Percentiles rank a stretch among this genome's conserved stretches.
phyloP scores from a whole-genome alignment of 2,329 filamentous ascomycete genomes.

The Botrytis fabae region DNA sequence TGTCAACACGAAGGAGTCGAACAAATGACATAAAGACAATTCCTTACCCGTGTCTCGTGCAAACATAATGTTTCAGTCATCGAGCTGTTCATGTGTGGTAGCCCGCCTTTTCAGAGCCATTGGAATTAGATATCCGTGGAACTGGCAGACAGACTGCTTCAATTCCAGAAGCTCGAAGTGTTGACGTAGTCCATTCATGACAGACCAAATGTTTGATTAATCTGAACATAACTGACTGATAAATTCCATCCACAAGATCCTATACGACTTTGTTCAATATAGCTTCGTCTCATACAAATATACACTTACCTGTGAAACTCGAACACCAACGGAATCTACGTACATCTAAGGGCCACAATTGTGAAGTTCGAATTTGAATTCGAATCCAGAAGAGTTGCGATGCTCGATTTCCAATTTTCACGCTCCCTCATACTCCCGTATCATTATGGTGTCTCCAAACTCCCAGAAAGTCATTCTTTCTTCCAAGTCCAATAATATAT shows the following conservation, averaged over 20 bases:
- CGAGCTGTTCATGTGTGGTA: no score
- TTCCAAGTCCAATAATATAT: constrained; percentile 43
- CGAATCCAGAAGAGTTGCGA: neutral
- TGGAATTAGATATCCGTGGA: neutral
- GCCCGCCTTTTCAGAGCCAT: neutral
- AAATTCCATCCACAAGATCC: neutral
- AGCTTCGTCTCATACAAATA: no score
- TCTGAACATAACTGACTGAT: neutral
- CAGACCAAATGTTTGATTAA: neutral
- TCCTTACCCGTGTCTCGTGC: neutral
- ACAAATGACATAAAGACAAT: neutral
- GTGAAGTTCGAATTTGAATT: neutral
- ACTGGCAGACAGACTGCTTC: neutral
- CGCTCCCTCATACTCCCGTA: constrained; percentile 9
- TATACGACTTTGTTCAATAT: neutral
- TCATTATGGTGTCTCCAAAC: constrained; percentile 30
- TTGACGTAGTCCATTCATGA: constrained; percentile 1
- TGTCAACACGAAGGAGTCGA: neutral
- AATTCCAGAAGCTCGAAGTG: neutral
- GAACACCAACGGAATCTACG: neutral
- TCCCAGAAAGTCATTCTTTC: constrained; percentile 34
- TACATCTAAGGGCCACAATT: neutral
- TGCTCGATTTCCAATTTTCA: neutral
- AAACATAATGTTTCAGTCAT: neutral
- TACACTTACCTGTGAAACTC: neutral